phyloP scores from a whole-genome alignment of 73 alveolate species.

The Uronychia setigera region DNA sequence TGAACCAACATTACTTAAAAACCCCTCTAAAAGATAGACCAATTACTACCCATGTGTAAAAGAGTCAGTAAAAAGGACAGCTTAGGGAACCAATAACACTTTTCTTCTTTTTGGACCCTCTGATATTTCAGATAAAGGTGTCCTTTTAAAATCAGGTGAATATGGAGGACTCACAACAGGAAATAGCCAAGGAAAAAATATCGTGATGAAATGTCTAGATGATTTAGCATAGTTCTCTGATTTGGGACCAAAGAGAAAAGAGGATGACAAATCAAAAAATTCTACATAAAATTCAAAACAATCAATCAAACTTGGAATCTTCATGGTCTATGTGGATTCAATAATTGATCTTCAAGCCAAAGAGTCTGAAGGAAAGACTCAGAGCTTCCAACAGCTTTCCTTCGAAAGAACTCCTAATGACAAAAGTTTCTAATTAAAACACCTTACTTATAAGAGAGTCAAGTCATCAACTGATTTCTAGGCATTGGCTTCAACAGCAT shows the following conservation, averaged over 20 bases:
- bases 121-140: not conserved
- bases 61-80: not conserved
- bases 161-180: not conserved
- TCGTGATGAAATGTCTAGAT: not conserved
- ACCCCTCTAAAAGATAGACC: not conserved
- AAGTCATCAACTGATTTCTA: not conserved
- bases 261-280: not conserved
- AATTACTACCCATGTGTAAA: not conserved
- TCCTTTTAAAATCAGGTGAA: not conserved
- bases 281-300: no score
- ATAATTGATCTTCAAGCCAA: not conserved
- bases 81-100: not conserved
- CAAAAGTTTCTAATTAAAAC: not conserved
- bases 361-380: no score
- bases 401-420: not conserved
- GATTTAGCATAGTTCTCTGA: not conserved
- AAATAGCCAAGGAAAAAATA: not conserved
- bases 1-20: not conserved
- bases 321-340: not conserved
- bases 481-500: not conserved
- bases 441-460: not conserved
- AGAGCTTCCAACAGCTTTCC: not conserved
- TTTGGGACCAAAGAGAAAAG: not conserved
- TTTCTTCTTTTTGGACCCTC: not conserved
- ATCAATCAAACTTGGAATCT: not conserved